Evolutionary conservation across 306 rosid genomes (phyloP).

Genomic region (Cicer cuneatum): DNA sequence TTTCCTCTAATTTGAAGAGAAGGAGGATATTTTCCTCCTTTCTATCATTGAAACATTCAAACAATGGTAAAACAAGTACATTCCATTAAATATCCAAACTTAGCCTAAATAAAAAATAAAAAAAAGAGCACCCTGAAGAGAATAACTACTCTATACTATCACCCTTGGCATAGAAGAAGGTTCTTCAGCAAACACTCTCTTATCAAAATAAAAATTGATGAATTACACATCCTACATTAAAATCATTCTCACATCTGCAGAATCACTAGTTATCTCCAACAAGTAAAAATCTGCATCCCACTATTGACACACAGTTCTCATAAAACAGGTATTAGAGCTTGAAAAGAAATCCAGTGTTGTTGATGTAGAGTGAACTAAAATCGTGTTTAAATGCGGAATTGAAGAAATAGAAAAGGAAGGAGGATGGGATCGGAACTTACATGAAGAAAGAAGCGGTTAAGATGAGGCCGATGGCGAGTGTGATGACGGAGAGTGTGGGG

Average conservation of each 20-base stretch:
- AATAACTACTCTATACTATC: too few species aligned
- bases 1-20: background rate
- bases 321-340: background rate
- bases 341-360: background rate
- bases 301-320: background rate
- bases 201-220: background rate
- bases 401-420: background rate
- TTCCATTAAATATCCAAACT: background rate
- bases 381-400: background rate
- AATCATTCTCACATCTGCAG: background rate
- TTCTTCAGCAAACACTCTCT: background rate
- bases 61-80: background rate
- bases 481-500: conserved; percentile 80
- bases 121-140: too few species aligned
- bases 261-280: background rate
- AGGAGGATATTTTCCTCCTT: background rate
- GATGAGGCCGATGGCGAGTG: conserved; percentile 81
- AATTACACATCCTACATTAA: conserved; percentile 13
- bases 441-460: conserved; percentile 94
- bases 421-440: conserved; percentile 58
- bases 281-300: conserved; percentile 16
- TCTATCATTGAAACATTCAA: background rate
- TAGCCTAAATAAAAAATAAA: too few species aligned
- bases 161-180: too few species aligned
- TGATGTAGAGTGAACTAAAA: background rate